phyloP scores from a whole-genome alignment of 169 alveolate species.

The Besnoitia besnoiti region DNA sequence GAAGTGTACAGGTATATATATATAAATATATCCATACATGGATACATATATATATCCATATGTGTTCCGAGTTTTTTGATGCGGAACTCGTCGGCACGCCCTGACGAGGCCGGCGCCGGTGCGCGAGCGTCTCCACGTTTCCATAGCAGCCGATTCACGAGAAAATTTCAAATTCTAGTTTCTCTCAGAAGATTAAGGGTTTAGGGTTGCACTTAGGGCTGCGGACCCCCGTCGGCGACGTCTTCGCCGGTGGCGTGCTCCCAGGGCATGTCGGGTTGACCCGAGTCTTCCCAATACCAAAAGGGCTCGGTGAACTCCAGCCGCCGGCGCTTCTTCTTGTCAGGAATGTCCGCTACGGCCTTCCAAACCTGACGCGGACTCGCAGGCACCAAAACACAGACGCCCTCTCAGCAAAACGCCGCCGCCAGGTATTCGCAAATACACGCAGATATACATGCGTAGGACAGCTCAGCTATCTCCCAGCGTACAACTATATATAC shows the following conservation, averaged over 20 bases:
- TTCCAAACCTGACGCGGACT: neutral
- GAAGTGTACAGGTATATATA: neutral
- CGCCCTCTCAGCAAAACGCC: too few relatives aligned
- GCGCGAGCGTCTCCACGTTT: neutral
- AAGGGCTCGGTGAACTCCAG: slow-evolving; percentile 10
- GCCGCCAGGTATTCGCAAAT: neutral
- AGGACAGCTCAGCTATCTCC: neutral
- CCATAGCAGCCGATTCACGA: too few relatives aligned
- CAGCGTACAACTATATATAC: neutral
- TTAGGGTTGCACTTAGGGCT: neutral
- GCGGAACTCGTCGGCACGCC: too few relatives aligned
- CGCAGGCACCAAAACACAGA: too few relatives aligned
- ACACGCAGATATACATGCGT: neutral
- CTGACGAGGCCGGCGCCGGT: too few relatives aligned
- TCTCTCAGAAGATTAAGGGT: too few relatives aligned
- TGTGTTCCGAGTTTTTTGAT: too few relatives aligned
- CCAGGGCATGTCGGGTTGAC: slow-evolving; percentile 21
- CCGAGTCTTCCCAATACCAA: slow-evolving; percentile 14
- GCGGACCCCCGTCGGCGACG: slow-evolving; percentile 2
- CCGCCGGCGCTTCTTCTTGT: neutral
- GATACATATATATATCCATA: neutral
- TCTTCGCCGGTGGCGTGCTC: slow-evolving; percentile 18
- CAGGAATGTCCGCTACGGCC: neutral
- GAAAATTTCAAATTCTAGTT: too few relatives aligned
- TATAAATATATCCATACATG: neutral